These are phyloP conservation scores for Ascochyta pisi DNA, from an alignment of 2,329 filamentous ascomycete species.

Conservation along the genomic window DNA sequence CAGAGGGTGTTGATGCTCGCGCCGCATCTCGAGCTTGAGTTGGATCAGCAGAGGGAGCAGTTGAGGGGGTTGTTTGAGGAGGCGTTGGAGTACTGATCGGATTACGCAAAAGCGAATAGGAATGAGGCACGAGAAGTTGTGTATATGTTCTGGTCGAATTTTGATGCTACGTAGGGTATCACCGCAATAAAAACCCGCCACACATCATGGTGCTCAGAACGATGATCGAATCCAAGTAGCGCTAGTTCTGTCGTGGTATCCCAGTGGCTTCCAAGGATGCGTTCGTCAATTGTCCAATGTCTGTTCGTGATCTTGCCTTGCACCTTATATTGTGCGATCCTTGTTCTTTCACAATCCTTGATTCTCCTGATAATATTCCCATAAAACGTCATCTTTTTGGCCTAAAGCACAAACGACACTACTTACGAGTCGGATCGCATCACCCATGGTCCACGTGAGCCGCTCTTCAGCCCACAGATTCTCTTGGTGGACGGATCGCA, in stretches of 20 bases:
- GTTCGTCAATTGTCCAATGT: too few relatives aligned
- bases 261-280: too few relatives aligned
- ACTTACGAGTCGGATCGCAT: not conserved
- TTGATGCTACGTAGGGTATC: too few relatives aligned
- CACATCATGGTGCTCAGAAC: not conserved
- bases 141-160: not conserved
- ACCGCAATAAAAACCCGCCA: too few relatives aligned
- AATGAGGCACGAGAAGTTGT: not conserved
- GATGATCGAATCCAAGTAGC: too few relatives aligned
- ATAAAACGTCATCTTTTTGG: not conserved
- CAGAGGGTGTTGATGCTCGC: slow-evolving; percentile 89
- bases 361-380: too few relatives aligned
- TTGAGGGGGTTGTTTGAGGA: slow-evolving; percentile 57
- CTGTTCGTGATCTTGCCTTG: too few relatives aligned
- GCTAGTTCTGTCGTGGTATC: too few relatives aligned
- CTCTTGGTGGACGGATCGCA: not conserved
- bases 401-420: not conserved
- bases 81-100: slow-evolving; percentile 48
- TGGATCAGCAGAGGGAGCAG: slow-evolving; percentile 58
- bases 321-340: too few relatives aligned
- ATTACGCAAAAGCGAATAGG: not conserved
- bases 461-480: not conserved
- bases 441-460: not conserved
- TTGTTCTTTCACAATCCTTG: not conserved
- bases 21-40: slow-evolving; percentile 69